Evolutionary conservation across 768 basidiomycete species (phyloP), one percentile per base, ranked within the genome.

Genomic region (Russula emetica): DNA sequence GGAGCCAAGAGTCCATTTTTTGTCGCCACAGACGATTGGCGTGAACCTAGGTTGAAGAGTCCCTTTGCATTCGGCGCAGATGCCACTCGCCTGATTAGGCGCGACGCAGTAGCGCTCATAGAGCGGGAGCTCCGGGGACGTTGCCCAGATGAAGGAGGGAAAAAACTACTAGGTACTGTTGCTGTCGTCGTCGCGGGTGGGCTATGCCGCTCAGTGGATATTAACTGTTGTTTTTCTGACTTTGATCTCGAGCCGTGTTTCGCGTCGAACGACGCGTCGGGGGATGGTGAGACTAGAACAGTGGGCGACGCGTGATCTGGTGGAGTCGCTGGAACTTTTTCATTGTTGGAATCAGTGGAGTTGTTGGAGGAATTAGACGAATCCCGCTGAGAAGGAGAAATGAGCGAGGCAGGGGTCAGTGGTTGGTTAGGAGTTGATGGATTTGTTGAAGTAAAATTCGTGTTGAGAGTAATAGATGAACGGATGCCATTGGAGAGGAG

Each of bases 1-100:
- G 91, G 90, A 16, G 92, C 85, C 45, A 93, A 78, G 49, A 93
- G 76, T 16, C 90, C 90, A 70, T 92, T 91, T 78, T 84, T 88
- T 32, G 86, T 87, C 2, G 83, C 84, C 34, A 77, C 63, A 22
- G 72, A 69, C 1, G 81, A 71, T 22, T 83, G 82, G 28, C 85
- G 82, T 49, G 84, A 79, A 60, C 82, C 76, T 51, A 84, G 76
- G 44, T 80, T 78, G 74, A 98, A 94, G 34, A 99, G 80, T 32
- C 88, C 90, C 73, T 98, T 98, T 38, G 94, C 89, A 72, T 98
- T 99, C 3, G 96, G 96, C 2, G 97, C 95, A 10, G 94, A 97
- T 4, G 95, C 94, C 53, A 98, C 96, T 55, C 96, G 87, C 58
- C 96, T 88, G 34, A 98, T 86, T 77, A 98, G 94, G 40, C 95